These are phyloP conservation scores for Yamadazyma siamensis DNA, from an alignment of 1,139 yeast species.

Conservation along the genomic window DNA sequence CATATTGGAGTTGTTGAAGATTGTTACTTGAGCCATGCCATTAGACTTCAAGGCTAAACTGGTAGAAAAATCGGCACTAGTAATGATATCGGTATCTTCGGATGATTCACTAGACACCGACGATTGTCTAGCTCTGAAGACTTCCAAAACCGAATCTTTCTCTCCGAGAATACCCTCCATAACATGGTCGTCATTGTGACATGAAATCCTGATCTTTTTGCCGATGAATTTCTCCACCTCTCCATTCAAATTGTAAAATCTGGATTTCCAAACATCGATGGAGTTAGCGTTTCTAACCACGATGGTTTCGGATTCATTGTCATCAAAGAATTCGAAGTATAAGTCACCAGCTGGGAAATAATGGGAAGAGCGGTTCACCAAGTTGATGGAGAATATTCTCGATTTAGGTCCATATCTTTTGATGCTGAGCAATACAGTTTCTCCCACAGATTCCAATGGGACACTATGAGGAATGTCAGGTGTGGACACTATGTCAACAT, in stretches of 20 bases:
- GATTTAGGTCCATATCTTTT: constrained; percentile 20
- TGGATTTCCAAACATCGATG: constrained; percentile 26
- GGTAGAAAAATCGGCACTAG: constrained; percentile 12
- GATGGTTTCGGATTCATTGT: constrained; percentile 16
- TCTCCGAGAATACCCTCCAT: constrained; percentile 23
- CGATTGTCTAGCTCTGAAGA: constrained; percentile 1
- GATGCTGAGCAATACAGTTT: constrained; percentile 12
- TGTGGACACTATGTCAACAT: not conserved
- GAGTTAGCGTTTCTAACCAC: constrained; percentile 25
- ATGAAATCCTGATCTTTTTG: constrained; percentile 20
- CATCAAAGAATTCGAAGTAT: constrained; percentile 22
- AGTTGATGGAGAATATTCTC: constrained; percentile 23
- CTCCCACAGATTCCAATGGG: not conserved
- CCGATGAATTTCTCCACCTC: constrained; percentile 16
- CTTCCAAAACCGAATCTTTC: constrained; percentile 3
- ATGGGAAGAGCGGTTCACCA: constrained; percentile 23
- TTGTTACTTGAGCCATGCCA: constrained; percentile 28
- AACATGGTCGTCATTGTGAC: constrained; percentile 15
- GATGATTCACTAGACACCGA: constrained; percentile 1
- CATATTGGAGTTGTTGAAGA: constrained; percentile 27
- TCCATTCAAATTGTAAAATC: constrained; percentile 27
- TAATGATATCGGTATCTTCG: constrained; percentile 1
- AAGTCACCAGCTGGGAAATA: constrained; percentile 30
- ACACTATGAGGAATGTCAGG: not conserved
- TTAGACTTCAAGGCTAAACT: constrained; percentile 29